phyloP scores from a whole-genome alignment of 306 rosid genomes.

The Cicer cuneatum region DNA sequence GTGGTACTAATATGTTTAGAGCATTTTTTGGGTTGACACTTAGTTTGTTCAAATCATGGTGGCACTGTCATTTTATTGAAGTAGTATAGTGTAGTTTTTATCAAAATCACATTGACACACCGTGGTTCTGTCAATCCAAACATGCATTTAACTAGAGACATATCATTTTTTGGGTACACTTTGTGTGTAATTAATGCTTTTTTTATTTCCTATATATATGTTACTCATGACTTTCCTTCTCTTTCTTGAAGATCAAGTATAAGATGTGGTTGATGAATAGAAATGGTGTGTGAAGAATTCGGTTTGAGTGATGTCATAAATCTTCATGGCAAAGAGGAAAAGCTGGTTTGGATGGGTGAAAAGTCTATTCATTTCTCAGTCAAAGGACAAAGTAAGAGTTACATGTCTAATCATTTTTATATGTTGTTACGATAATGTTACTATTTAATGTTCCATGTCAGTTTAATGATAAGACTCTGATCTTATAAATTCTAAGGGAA shows the following conservation, averaged over 20 bases:
- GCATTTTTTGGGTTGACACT: too few relatives aligned
- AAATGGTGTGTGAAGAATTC: slow-evolving; percentile 38
- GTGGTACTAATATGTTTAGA: slow-evolving; percentile 2
- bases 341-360: slow-evolving; percentile 84
- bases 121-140: too few relatives aligned
- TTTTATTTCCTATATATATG: slow-evolving; percentile 6
- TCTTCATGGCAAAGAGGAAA: slow-evolving; percentile 66
- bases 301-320: slow-evolving; percentile 45
- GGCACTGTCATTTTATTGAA: too few relatives aligned
- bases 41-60: too few relatives aligned
- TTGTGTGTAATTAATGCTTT: neutral
- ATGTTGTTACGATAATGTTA: neutral
- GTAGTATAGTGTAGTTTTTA: too few relatives aligned
- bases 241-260: slow-evolving; percentile 25
- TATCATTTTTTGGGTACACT: slow-evolving; percentile 27
- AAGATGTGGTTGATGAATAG: slow-evolving; percentile 40
- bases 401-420: slow-evolving; percentile 20
- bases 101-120: too few relatives aligned
- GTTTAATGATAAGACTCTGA: too few relatives aligned
- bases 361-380: slow-evolving; percentile 58
- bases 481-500: too few relatives aligned
- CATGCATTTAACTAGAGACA: neutral
- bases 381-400: slow-evolving; percentile 56
- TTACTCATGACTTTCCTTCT: slow-evolving; percentile 19
- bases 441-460: too few relatives aligned